These are phyloP conservation scores for Phoma sp. DNA, from an alignment of 2,329 filamentous ascomycete species.

Conservation along the genomic window DNA sequence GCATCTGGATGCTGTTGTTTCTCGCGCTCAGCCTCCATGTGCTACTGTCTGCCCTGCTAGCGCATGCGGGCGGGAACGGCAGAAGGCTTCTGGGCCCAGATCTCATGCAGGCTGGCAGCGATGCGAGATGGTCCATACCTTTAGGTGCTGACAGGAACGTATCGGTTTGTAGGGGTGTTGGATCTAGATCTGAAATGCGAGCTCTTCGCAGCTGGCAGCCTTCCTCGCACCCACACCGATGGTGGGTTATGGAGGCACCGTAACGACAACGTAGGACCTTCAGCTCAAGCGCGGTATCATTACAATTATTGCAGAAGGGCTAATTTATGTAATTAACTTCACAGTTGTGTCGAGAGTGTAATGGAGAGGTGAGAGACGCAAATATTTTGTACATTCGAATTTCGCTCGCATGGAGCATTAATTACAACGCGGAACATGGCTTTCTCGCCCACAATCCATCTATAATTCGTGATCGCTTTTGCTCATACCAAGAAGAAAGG, in stretches of 20 bases:
- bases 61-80: conserved; percentile 17
- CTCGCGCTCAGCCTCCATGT: conserved; percentile 11
- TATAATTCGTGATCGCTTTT: conserved; percentile 10
- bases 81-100: conserved; percentile 14
- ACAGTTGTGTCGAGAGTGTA: no score
- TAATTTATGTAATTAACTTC: no score
- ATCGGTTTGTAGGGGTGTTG: conserved; percentile 2
- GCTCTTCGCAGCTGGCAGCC: neutral
- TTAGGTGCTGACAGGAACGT: conserved; percentile 17
- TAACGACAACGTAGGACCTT: neutral
- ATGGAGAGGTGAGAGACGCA: neutral
- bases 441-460: conserved; percentile 2
- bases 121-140: conserved; percentile 9
- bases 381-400: conserved; percentile 3
- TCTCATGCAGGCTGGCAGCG: conserved; percentile 12
- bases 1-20: conserved; percentile 4
- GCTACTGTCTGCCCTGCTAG: conserved; percentile 7
- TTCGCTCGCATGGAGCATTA: neutral
- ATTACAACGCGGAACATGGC: conserved; percentile 1
- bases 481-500: neutral
- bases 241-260: neutral
- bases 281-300: neutral
- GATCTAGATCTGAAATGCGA: conserved; percentile 4
- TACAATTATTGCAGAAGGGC: no score
- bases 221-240: neutral